Conservation (phyloP, 176 grass and related monocot species). For the Pontederia paniculata region DNA sequence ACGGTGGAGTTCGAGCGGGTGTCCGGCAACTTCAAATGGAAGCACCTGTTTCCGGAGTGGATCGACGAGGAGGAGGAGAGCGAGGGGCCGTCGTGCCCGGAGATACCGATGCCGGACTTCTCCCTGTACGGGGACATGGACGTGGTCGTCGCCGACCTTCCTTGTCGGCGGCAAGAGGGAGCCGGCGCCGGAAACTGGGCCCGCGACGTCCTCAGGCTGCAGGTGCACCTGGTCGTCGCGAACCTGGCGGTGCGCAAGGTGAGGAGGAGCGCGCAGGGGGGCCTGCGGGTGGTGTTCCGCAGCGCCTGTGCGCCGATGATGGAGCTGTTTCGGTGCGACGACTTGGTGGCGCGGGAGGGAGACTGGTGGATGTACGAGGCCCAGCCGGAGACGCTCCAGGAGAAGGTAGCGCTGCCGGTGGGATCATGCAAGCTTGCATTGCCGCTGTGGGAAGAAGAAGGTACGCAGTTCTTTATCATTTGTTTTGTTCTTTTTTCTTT, state of each 20-base stretch:
- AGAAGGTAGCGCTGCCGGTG: constrained; percentile 54
- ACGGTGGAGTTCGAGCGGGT: constrained; percentile 41
- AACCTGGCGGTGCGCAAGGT: constrained; percentile 33
- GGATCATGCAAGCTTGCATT: constrained; percentile 49
- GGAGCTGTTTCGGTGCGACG: constrained; percentile 80
- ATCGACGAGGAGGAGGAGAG: constrained; percentile 80
- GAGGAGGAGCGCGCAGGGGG: constrained; percentile 6
- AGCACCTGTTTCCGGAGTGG: constrained; percentile 85
- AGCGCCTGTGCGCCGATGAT: constrained; percentile 73
- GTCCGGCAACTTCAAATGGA: constrained; percentile 42
- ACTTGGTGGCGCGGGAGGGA: constrained; percentile 38
- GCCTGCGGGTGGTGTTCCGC: constrained; percentile 46
- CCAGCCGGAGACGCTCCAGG: constrained; percentile 33
- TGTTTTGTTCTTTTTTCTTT: not conserved
- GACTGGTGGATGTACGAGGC: constrained; percentile 64
- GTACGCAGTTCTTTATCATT: constrained; percentile 9
- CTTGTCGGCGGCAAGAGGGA: constrained; percentile 29
- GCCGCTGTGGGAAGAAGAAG: constrained; percentile 50
- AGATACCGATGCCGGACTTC: constrained; percentile 71
- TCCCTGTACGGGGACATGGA: constrained; percentile 32
- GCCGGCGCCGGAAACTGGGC: constrained; percentile 32
- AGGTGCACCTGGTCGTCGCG: constrained; percentile 64
- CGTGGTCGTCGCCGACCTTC: constrained; percentile 54
- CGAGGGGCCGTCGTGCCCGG: constrained; percentile 53
- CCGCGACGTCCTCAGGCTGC: constrained; percentile 74